These are phyloP conservation scores for Candida freyschussii DNA, from an alignment of 1,139 yeast genomes.

Conservation along the genomic window DNA sequence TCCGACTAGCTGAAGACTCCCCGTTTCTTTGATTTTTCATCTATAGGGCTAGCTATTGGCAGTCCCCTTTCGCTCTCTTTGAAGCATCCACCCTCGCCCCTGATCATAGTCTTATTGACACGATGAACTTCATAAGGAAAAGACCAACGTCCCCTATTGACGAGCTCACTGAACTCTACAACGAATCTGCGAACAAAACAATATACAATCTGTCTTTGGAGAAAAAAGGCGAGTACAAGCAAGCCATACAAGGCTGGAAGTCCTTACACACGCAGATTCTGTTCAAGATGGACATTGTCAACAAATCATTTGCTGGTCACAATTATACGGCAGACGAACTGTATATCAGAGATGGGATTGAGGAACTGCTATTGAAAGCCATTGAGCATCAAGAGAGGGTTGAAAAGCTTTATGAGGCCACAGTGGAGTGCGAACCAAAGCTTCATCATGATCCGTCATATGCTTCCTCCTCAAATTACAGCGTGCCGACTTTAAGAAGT, in stretches of 20 bases:
- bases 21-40: no score
- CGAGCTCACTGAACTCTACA: slow-evolving; percentile 55
- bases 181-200: slow-evolving; percentile 55
- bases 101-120: no score
- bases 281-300: slow-evolving; percentile 51
- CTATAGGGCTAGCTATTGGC: no score
- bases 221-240: slow-evolving; percentile 46
- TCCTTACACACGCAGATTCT: slow-evolving; percentile 56
- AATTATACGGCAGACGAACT: slow-evolving; percentile 40
- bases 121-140: slow-evolving; percentile 44
- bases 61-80: neutral
- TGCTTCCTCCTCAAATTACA: slow-evolving; percentile 14
- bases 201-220: slow-evolving; percentile 54
- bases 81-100: slow-evolving; percentile 1
- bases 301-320: slow-evolving; percentile 37
- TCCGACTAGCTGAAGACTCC: no score
- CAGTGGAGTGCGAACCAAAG: neutral
- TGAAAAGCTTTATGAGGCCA: slow-evolving; percentile 19
- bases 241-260: slow-evolving; percentile 70
- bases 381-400: slow-evolving; percentile 35
- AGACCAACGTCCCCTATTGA: slow-evolving; percentile 55
- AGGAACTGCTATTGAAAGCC: slow-evolving; percentile 30
- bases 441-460: no score
- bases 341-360: slow-evolving; percentile 32
- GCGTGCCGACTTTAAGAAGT: slow-evolving; percentile 25